Percentiles rank a stretch among this genome's conserved stretches.
These are phyloP conservation scores for Limonium bicolor DNA, from an alignment of 148 eudicot genomes.

Conservation along the genomic window DNA sequence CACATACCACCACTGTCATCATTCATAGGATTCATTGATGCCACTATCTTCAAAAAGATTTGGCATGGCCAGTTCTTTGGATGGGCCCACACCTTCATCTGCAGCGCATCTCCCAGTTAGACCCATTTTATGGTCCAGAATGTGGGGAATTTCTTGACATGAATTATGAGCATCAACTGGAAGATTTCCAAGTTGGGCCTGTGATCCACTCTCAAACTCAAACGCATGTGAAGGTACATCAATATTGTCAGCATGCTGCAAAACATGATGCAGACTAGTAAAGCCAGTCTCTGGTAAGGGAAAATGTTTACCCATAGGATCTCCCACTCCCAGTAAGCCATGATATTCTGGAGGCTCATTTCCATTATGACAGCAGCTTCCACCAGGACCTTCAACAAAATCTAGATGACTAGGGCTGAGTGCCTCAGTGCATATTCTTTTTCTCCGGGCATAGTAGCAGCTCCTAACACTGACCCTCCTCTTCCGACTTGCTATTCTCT, in stretches of 20 bases:
- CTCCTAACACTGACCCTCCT: slow-evolving; percentile 53
- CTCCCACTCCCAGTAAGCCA: slow-evolving; percentile 28
- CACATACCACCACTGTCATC: slow-evolving; percentile 13
- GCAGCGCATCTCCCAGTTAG: slow-evolving; percentile 9
- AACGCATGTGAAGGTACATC: slow-evolving; percentile 13
- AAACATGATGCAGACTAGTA: slow-evolving; percentile 16
- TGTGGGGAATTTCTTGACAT: slow-evolving; percentile 7
- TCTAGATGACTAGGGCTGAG: slow-evolving; percentile 28
- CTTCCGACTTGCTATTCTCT: slow-evolving; percentile 22
- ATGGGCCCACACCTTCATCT: slow-evolving; percentile 8
- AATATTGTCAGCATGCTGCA: slow-evolving; percentile 12
- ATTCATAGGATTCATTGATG: slow-evolving; percentile 12
- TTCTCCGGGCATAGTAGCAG: slow-evolving; percentile 64
- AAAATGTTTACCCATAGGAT: slow-evolving; percentile 27
- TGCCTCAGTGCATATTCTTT: slow-evolving; percentile 50
- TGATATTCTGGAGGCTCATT: slow-evolving; percentile 11
- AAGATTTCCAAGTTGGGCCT: slow-evolving; percentile 16
- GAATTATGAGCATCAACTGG: slow-evolving; percentile 13
- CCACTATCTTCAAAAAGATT: slow-evolving; percentile 19
- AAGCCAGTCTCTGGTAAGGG: slow-evolving; percentile 18
- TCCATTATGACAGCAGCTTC: slow-evolving; percentile 23
- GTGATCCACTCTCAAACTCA: slow-evolving; percentile 16
- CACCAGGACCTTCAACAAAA: slow-evolving; percentile 34
- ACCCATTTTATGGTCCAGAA: slow-evolving; percentile 9
- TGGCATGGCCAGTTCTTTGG: slow-evolving; percentile 13